Base-by-base conservation (phyloP, 2,329 filamentous ascomycete genomes). In the Fusarium longipes region DNA sequence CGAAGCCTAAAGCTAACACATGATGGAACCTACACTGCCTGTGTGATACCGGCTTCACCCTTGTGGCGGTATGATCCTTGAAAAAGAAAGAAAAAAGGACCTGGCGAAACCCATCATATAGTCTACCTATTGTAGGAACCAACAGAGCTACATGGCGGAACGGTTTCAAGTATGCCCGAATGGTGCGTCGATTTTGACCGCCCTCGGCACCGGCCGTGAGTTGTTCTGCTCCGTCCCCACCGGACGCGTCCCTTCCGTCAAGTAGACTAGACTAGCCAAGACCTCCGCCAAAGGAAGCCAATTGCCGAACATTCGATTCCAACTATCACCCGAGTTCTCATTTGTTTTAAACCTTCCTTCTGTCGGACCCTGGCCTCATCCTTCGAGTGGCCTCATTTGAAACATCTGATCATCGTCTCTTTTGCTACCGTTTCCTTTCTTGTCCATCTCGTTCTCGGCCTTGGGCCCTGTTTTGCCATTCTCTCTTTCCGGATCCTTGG, bases 291-390 rank as follows among this genome's bases (percentile, higher is more conserved):
- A 42, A 36, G 58, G 61, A 63, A 62, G 51, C 45, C 71, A 73
- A 74, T 72, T 68, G 71, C 52, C 50, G 43, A 74, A 74, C 71
- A 74, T 73, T 71, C 71, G 71, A 73, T 73, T 73, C 63, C 68
- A 63, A 71, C 70, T 60, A 72, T 72, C 72, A 65, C 43, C 63
- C 64, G 68, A 66, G 71, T 68, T 33, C 54, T 55, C 38, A 70
- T 60, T 67, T 68, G 70, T 72, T 52, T 56, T 56, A 64, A 71
- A 45, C 67, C 68, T 61, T 59, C 35, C 27, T 42, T 25, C 51
- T 63, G 30, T 15, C 29, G 40, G 30, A 51, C 53, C 69, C 64
- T 67, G 54, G 57, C 54, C 52, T 39, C 24, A 57, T 52, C 45
- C 56, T 42, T 53, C 63, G 52, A 57, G 71, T 73, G 71, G 71